These are phyloP conservation scores for Talaromyces sp. DNA, from an alignment of 2,329 filamentous ascomycete genomes.

Conservation along the genomic window DNA sequence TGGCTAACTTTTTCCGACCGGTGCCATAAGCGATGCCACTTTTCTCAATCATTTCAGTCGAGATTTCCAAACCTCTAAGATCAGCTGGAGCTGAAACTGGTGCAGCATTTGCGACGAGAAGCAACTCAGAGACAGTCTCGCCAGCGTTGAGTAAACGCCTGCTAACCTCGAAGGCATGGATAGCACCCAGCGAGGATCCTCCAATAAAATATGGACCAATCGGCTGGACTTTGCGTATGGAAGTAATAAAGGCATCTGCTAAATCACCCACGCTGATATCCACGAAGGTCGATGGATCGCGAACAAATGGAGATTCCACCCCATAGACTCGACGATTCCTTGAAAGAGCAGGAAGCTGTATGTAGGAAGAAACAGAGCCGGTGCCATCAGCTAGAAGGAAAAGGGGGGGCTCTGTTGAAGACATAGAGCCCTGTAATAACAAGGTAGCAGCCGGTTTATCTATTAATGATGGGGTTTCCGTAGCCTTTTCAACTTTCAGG, in stretches of 20 bases:
- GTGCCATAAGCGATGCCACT: background rate
- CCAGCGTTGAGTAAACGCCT: conserved; percentile 13
- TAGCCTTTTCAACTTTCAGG: background rate
- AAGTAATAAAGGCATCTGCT: conserved; percentile 11
- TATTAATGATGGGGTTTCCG: background rate
- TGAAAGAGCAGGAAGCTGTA: conserved; percentile 18
- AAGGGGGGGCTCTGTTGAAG: conserved; percentile 8
- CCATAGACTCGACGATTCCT: conserved; percentile 18
- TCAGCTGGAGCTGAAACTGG: background rate
- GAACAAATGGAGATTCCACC: conserved; percentile 20
- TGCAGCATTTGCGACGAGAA: background rate
- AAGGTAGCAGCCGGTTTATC: background rate
- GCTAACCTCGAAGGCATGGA: conserved; percentile 26
- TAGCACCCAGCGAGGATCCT: conserved; percentile 26
- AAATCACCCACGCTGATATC: background rate
- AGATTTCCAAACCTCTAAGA: background rate
- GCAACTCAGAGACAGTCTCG: background rate
- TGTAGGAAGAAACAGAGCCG: conserved; percentile 18
- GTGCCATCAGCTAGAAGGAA: conserved; percentile 21
- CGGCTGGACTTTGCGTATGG: conserved; percentile 19
- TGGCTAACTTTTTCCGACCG: background rate
- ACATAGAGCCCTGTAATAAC: background rate
- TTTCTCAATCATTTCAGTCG: background rate
- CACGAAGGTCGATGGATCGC: conserved; percentile 8
- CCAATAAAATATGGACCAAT: conserved; percentile 26